Conservation (phyloP, 768 basidiomycete genomes). For the Termitomyces sp. region DNA sequence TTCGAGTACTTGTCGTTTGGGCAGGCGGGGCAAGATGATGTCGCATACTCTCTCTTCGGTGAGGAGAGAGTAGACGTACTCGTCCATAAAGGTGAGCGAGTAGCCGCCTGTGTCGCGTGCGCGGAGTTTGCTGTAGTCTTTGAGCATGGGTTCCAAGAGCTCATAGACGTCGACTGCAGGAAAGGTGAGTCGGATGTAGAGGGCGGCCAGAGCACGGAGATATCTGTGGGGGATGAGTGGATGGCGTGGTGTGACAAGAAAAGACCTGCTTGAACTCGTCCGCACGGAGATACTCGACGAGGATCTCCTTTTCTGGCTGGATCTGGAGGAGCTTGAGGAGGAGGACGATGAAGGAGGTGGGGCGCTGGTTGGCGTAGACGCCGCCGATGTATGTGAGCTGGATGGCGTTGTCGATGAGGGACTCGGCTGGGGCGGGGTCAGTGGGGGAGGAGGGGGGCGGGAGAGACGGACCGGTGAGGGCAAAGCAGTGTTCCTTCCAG, state of each 20-base stretch:
- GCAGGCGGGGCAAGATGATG: constrained; percentile 87
- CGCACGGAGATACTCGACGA: constrained; percentile 90
- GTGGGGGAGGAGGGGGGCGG: neutral
- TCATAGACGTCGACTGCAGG: constrained; percentile 87
- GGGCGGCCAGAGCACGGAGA: constrained; percentile 83
- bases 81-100: constrained; percentile 82
- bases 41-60: constrained; percentile 93
- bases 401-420: constrained; percentile 89
- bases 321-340: constrained; percentile 93
- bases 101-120: constrained; percentile 83
- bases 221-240: constrained; percentile 50
- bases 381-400: constrained; percentile 81
- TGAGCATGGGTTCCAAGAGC: constrained; percentile 87
- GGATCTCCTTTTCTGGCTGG: constrained; percentile 96
- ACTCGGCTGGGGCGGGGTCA: constrained; percentile 57
- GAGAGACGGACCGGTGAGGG: constrained; percentile 68
- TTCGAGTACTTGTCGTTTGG: constrained; percentile 81
- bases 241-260: constrained; percentile 1
- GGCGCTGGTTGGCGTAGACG: constrained; percentile 91
- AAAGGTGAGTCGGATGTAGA: constrained; percentile 96
- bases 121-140: constrained; percentile 89
- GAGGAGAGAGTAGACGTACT: constrained; percentile 81
- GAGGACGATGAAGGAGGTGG: constrained; percentile 90
- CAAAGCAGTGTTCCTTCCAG: constrained; percentile 99
- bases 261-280: constrained; percentile 94